Evolutionary conservation across 805 yeast genomes (phyloP).

Genomic region (Cyberlindnera lachancei): DNA sequence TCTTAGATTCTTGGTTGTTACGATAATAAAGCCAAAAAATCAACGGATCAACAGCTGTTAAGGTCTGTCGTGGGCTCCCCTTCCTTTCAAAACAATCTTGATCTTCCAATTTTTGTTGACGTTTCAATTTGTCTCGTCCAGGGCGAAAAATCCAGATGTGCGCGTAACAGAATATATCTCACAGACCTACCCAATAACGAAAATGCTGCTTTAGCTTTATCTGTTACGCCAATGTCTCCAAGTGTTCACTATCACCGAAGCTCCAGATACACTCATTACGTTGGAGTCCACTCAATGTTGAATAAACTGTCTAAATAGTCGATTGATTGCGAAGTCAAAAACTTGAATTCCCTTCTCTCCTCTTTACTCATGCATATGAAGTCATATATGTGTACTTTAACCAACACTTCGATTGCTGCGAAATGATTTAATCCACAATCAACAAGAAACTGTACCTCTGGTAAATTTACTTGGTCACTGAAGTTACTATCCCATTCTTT

Average conservation of each 20-base stretch:
- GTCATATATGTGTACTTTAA: constrained; percentile 2
- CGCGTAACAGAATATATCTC: not conserved
- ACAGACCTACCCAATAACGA: too few relatives aligned
- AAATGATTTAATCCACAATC: constrained; percentile 15
- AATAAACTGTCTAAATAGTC: constrained; percentile 2
- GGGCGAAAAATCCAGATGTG: not conserved
- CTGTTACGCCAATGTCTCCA: too few relatives aligned
- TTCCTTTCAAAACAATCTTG: not conserved
- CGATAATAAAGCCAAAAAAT: too few relatives aligned
- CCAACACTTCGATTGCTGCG: constrained; percentile 5
- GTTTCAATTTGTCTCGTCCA: constrained; percentile 12
- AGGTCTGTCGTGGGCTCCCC: too few relatives aligned
- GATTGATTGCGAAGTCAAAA: not conserved
- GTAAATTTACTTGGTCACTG: too few relatives aligned
- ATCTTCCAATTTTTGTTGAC: constrained; percentile 11
- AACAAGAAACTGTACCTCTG: constrained; percentile 7
- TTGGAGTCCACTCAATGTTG: constrained; percentile 7
- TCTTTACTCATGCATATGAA: constrained; percentile 4
- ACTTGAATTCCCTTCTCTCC: constrained; percentile 1
- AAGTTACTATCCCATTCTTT: too few relatives aligned
- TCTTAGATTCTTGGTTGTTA: too few relatives aligned
- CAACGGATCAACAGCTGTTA: too few relatives aligned
- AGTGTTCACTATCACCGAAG: too few relatives aligned
- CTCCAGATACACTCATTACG: too few relatives aligned
- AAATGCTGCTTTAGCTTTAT: too few relatives aligned